Conservation (phyloP, 768 basidiomycete genomes). For the Russula vinacea region DNA sequence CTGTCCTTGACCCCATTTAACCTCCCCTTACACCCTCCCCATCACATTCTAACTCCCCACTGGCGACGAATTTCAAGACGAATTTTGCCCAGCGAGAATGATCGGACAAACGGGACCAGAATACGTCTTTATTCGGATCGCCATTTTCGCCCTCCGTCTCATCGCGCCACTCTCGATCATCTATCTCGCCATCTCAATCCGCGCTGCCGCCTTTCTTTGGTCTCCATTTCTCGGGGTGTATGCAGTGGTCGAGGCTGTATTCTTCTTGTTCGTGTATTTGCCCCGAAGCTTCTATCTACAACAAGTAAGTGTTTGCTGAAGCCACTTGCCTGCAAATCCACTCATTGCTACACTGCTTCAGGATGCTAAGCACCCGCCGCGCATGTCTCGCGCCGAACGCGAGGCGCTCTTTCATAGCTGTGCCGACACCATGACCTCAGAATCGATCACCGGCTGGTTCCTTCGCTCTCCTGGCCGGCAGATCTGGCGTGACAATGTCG, state of each 20-base stretch:
- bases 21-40: too few species aligned
- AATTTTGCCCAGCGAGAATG: conserved; percentile 29
- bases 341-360: conserved; percentile 16
- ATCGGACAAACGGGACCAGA: conserved; percentile 42
- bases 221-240: conserved; percentile 37
- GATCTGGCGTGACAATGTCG: conserved; percentile 47
- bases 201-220: conserved; percentile 33
- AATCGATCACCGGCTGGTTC: conserved; percentile 55
- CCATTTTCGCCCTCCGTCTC: conserved; percentile 47
- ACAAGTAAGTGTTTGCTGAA: conserved; percentile 39
- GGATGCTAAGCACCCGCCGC: conserved; percentile 39
- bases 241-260: conserved; percentile 45
- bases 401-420: conserved; percentile 51
- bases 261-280: conserved; percentile 50
- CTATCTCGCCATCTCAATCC: conserved; percentile 37
- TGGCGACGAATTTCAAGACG: too few species aligned
- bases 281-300: conserved; percentile 48
- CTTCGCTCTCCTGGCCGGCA: conserved; percentile 33
- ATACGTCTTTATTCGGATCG: conserved; percentile 51
- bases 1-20: not conserved
- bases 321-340: not conserved
- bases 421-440: conserved; percentile 26
- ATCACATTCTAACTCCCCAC: not conserved
- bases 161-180: conserved; percentile 49
- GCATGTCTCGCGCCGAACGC: conserved; percentile 43